Evolutionary conservation across 805 yeast genomes (phyloP), one percentile per base, ranked within the genome.

Genomic region (Yamadazyma paraphyllophila): DNA sequence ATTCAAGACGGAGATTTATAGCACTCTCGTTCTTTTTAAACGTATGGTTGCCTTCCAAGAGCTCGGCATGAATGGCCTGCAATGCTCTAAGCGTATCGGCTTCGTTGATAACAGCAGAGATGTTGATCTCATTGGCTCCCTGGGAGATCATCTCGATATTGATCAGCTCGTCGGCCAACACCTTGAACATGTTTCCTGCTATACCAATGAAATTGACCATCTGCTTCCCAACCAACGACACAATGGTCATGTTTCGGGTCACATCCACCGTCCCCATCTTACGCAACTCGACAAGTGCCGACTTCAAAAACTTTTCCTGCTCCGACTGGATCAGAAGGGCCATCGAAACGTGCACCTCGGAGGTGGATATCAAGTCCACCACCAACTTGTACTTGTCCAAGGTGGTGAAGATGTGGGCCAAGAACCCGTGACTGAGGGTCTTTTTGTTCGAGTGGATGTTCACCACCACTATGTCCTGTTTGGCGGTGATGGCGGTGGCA

Each of bases 281-380:
- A 45, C 82, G 78, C 56, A 94, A 76, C 58, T 91, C 96, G 37
- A 76, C 80, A 39, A 90, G 77, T 1, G 97, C 97, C 42, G 75
- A 76, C 46, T 82, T 78, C 54, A 91, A 72, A 12, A 79, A 74
- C 42, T 69, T 67, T 16, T 83, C 83, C 48, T 84, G 91, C 33
- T 82, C 78, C 26, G 74, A 75, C 36, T 83, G 83, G 49, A 85
- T 81, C 53, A 89, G 95, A 53, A 94, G 74, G 3, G 99, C 99
- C 98, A 94, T 92, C 13, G 98, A 92, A 24, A 94, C 96, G 61
- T 94, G 97, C 10, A 94, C 99, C 66, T 94, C 98, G 0, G 97
- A 89, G 2, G 99, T 94, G 39, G 97, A 89, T 58, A 94, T 92
- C 60, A 94, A 80, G 67, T 94, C 99, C 36, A 94, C 98, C 40